phyloP scores from a whole-genome alignment of 78 protist genomes.

The Pelomyxa schiedti region DNA sequence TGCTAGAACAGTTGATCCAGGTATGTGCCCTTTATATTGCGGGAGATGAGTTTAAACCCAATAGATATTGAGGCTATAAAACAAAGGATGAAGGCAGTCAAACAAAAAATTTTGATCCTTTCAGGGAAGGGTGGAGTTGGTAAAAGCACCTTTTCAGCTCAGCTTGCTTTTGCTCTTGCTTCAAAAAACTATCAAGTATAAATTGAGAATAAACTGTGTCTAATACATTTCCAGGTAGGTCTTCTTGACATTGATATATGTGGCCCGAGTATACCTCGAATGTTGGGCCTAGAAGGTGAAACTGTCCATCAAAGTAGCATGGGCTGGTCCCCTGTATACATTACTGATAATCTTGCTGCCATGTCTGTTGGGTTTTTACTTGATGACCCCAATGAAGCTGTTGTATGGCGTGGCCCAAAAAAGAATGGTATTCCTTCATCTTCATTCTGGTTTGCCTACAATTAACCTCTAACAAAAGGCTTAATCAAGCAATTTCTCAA shows the following conservation, averaged over 20 bases:
- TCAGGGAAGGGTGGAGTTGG: conserved; percentile 99
- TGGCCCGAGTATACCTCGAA: conserved; percentile 92
- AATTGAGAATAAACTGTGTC: not conserved
- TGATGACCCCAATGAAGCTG: conserved; percentile 59
- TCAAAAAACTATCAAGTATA: not conserved
- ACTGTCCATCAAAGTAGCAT: conserved; percentile 59
- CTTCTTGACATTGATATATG: conserved; percentile 95
- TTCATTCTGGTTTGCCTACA: no score
- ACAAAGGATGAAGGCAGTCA: conserved; percentile 41
- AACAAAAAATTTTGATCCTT: conserved; percentile 80
- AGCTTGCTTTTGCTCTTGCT: conserved; percentile 72
- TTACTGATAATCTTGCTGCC: conserved; percentile 79
- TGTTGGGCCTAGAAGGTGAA: conserved; percentile 76
- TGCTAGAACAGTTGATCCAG: not conserved
- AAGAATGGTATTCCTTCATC: no score
- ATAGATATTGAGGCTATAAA: conserved; percentile 19
- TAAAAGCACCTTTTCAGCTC: conserved; percentile 87
- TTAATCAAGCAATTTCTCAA: conserved; percentile 91
- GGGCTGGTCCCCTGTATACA: conserved; percentile 91
- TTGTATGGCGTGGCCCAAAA: not conserved
- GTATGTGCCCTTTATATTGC: not conserved
- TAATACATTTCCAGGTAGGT: conserved; percentile 62
- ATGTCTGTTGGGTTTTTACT: conserved; percentile 93
- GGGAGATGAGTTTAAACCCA: not conserved
- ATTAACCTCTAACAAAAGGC: no score